phyloP scores from a whole-genome alignment of 176 grass and related monocot genomes.

The Triticum dicoccoides region DNA sequence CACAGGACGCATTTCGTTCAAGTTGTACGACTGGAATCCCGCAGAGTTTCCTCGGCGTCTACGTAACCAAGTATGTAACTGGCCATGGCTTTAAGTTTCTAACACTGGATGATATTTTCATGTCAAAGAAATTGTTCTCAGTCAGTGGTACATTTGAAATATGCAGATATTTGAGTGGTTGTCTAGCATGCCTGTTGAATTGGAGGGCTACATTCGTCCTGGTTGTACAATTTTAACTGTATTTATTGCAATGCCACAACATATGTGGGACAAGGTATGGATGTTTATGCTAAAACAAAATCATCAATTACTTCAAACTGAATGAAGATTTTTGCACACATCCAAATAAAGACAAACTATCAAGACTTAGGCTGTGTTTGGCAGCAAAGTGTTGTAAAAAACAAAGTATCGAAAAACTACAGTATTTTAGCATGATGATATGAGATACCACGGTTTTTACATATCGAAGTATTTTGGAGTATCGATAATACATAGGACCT shows the following conservation, averaged over 20 bases:
- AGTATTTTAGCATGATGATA: too few relatives aligned
- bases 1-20: constrained; percentile 97
- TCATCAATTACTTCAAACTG: not conserved
- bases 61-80: constrained; percentile 78
- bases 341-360: not conserved
- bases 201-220: constrained; percentile 98
- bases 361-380: not conserved
- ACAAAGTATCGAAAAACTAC: too few relatives aligned
- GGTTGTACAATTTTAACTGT: constrained; percentile 96
- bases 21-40: constrained; percentile 99
- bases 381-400: too few relatives aligned
- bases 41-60: constrained; percentile 96
- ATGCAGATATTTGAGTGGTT: constrained; percentile 97
- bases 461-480: too few relatives aligned
- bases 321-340: not conserved
- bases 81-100: constrained; percentile 17
- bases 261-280: constrained; percentile 94
- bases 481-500: too few relatives aligned
- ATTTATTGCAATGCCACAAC: constrained; percentile 90
- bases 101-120: constrained; percentile 6
- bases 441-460: too few relatives aligned
- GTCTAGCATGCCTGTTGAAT: constrained; percentile 94
- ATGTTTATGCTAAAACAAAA: constrained; percentile 4
- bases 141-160: constrained; percentile 17
- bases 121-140: not conserved